Conservation (phyloP, 108 stramenopile species). For the Nitzschia sp. region DNA sequence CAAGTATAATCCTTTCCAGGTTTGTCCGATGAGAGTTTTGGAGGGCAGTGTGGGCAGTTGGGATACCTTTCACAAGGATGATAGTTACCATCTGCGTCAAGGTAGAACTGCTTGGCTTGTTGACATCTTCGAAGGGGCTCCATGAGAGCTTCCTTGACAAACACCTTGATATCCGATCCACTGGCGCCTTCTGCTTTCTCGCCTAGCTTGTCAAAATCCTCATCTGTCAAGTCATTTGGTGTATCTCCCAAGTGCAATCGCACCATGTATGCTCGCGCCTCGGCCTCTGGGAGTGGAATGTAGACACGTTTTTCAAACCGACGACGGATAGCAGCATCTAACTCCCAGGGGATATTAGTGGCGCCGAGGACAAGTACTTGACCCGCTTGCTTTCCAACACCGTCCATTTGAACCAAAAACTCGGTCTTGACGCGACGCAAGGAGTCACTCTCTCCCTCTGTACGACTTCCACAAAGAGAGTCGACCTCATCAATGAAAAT, state of each 20-base stretch:
- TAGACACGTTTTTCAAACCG: constrained; percentile 99
- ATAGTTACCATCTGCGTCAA: constrained; percentile 58
- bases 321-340: constrained; percentile 98
- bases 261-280: constrained; percentile 89
- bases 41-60: constrained; percentile 89
- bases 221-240: constrained; percentile 76
- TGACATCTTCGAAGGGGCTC: constrained; percentile 95
- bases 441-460: constrained; percentile 91
- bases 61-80: constrained; percentile 83
- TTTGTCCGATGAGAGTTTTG: constrained; percentile 70
- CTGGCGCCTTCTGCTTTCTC: constrained; percentile 81
- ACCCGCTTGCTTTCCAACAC: constrained; percentile 84
- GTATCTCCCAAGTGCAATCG: constrained; percentile 91
- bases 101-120: constrained; percentile 88
- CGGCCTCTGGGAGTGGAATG: constrained; percentile 94
- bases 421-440: constrained; percentile 96
- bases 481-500: constrained; percentile 97
- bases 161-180: constrained; percentile 92
- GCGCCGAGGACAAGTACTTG: constrained; percentile 92
- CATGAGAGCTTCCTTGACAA: constrained; percentile 98
- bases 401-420: constrained; percentile 99
- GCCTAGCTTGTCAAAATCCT: constrained; percentile 83
- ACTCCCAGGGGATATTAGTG: constrained; percentile 98
- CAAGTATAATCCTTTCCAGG: constrained; percentile 80
- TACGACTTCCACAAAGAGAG: constrained; percentile 86